These are phyloP conservation scores for Candida methanosorbosa DNA, from an alignment of 805 yeast genomes.

Conservation along the genomic window DNA sequence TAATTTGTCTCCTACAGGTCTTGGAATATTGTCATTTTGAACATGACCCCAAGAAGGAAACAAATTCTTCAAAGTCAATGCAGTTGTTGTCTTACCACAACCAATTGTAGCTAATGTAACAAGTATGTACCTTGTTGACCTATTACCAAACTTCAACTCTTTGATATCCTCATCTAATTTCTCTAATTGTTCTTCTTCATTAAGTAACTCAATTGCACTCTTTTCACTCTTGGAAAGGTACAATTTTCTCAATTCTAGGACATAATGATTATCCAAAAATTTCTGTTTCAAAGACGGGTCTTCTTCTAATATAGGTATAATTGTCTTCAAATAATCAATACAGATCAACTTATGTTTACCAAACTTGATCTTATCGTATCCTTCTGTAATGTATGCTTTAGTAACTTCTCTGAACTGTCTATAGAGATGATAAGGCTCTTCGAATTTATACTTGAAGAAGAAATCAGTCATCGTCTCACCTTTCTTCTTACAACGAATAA, in stretches of 20 bases:
- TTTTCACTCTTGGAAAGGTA: slow-evolving; percentile 37
- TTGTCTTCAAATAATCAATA: slow-evolving; percentile 60
- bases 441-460: slow-evolving; percentile 90
- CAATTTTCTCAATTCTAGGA: slow-evolving; percentile 59
- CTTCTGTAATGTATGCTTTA: slow-evolving; percentile 37
- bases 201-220: slow-evolving; percentile 19
- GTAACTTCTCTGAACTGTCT: slow-evolving; percentile 89
- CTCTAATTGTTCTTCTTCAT: slow-evolving; percentile 33
- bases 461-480: slow-evolving; percentile 33
- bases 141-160: slow-evolving; percentile 18
- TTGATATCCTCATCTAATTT: slow-evolving; percentile 19
- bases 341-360: slow-evolving; percentile 53
- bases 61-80: slow-evolving; percentile 46
- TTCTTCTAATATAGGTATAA: slow-evolving; percentile 41
- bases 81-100: slow-evolving; percentile 88
- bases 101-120: slow-evolving; percentile 89
- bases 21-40: slow-evolving; percentile 71
- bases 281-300: slow-evolving; percentile 37
- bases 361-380: slow-evolving; percentile 26
- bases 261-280: slow-evolving; percentile 55
- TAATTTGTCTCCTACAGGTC: slow-evolving; percentile 38
- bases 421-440: slow-evolving; percentile 88
- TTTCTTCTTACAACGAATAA: slow-evolving; percentile 48
- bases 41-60: slow-evolving; percentile 62
- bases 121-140: slow-evolving; percentile 46